A percentile compares a stretch with the other conserved stretches of the same genome.
Evolutionary conservation across 169 alveolate genomes (phyloP).

Genomic region (Eimeria falciformis): DNA sequence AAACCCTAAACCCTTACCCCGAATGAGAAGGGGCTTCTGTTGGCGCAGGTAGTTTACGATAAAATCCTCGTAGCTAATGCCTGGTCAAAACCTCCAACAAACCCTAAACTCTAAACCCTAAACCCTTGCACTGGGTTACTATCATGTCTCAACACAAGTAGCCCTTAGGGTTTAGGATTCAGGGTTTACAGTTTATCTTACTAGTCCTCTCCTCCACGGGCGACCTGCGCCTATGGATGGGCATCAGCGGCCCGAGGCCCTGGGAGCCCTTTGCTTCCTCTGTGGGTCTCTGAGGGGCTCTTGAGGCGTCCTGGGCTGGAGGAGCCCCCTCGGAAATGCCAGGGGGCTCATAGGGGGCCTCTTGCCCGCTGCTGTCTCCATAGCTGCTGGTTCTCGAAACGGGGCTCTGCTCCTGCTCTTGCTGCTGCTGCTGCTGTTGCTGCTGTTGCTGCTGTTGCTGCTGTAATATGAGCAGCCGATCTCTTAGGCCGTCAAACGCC

Average conservation of each 20-base stretch:
- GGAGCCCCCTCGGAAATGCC: not conserved
- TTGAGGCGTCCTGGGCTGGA: no score
- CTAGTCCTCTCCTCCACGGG: constrained; percentile 18
- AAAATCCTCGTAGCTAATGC: constrained; percentile 10
- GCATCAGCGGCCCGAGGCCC: constrained; percentile 4
- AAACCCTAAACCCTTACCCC: not conserved
- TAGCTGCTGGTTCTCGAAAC: constrained; percentile 19
- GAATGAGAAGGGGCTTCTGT: constrained; percentile 3
- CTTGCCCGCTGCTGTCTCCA: not conserved
- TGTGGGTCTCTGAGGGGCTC: no score
- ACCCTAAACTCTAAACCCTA: constrained; percentile 30
- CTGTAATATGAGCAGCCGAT: constrained; percentile 5
- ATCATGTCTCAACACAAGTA: not conserved
- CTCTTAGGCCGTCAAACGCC: constrained; percentile 2
- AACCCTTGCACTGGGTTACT: no score
- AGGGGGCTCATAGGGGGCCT: not conserved
- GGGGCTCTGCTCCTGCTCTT: constrained; percentile 2
- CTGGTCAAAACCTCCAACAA: not conserved
- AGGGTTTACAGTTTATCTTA: constrained; percentile 14
- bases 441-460: constrained; percentile 20
- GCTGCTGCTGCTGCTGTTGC: not conserved
- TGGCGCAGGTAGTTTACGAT: constrained; percentile 4
- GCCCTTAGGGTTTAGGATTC: not conserved
- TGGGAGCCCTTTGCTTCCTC: no score
- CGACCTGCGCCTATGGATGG: not conserved